Percentiles rank a stretch among this genome's conserved stretches.
Conservation (phyloP, 192 early-diverging fungal genomes). For the Backusella luteola region DNA sequence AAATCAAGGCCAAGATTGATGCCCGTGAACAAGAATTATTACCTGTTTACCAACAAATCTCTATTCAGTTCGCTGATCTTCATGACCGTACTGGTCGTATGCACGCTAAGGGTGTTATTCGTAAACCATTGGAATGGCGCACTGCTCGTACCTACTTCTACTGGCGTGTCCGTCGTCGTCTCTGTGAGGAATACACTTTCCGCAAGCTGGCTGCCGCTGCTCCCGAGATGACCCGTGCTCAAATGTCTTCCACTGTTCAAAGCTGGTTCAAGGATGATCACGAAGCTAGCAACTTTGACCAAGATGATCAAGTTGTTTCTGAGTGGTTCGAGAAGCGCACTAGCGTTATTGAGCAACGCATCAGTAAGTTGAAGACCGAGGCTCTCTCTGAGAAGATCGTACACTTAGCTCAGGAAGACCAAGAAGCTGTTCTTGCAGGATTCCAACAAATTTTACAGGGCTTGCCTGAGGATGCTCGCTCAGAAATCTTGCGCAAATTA, state of each 20-base stretch:
- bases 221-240: constrained; percentile 47
- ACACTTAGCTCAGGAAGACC: constrained; percentile 18
- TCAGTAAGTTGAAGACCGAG: constrained; percentile 31
- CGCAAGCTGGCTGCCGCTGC: constrained; percentile 49
- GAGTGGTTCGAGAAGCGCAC: constrained; percentile 60
- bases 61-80: constrained; percentile 95
- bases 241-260: constrained; percentile 49
- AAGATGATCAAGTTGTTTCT: constrained; percentile 56
- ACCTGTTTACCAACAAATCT: constrained; percentile 91
- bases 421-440: constrained; percentile 41
- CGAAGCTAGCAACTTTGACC: constrained; percentile 45
- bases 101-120: constrained; percentile 90
- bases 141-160: constrained; percentile 86
- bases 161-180: constrained; percentile 83
- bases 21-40: constrained; percentile 82
- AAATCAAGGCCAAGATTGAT: constrained; percentile 71
- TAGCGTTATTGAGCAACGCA: constrained; percentile 36
- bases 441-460: constrained; percentile 32
- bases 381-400: constrained; percentile 30
- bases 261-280: constrained; percentile 70
- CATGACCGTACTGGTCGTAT: constrained; percentile 96
- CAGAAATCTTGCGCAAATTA: constrained; percentile 24
- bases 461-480: constrained; percentile 26
- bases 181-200: constrained; percentile 78
- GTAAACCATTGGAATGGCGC: constrained; percentile 76